These are phyloP conservation scores for Laburnicola sp. DNA, from an alignment of 2,329 filamentous ascomycete species.

Conservation along the genomic window DNA sequence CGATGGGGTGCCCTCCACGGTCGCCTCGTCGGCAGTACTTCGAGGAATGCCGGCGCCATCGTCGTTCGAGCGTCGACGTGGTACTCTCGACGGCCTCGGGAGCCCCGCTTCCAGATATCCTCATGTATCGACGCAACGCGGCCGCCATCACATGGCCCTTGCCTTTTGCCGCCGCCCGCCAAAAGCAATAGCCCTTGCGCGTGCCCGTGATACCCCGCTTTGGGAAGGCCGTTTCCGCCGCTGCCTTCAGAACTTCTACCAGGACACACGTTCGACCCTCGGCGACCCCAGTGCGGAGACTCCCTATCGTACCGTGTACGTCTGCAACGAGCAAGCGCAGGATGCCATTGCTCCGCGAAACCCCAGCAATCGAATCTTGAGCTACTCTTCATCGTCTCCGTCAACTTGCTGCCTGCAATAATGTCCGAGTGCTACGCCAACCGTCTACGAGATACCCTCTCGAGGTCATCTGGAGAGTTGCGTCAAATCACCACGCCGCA, in stretches of 20 bases:
- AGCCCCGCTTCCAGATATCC: too few relatives aligned
- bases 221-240: constrained; percentile 29
- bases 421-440: constrained; percentile 32
- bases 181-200: constrained; percentile 27
- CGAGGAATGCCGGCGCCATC: constrained; percentile 16
- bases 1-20: constrained; percentile 10
- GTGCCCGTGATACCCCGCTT: constrained; percentile 35
- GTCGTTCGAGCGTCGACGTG: neutral
- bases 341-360: constrained; percentile 27
- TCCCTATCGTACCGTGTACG: constrained; percentile 13
- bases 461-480: constrained; percentile 40
- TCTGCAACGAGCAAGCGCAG: constrained; percentile 9
- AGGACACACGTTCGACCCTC: constrained; percentile 15
- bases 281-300: constrained; percentile 13
- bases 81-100: constrained; percentile 13
- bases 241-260: constrained; percentile 7
- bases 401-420: constrained; percentile 16
- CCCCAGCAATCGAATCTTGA: constrained; percentile 16
- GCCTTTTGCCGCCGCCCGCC: constrained; percentile 30
- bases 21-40: constrained; percentile 29
- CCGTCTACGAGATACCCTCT: constrained; percentile 31
- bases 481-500: constrained; percentile 41
- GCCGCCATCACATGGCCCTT: constrained; percentile 31
- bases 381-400: constrained; percentile 18
- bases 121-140: too few relatives aligned